A percentile compares a stretch with the other conserved stretches of the same genome.
These are phyloP conservation scores for Nicotiana otophora DNA, from an alignment of 257 asterid species.

Conservation along the genomic window DNA sequence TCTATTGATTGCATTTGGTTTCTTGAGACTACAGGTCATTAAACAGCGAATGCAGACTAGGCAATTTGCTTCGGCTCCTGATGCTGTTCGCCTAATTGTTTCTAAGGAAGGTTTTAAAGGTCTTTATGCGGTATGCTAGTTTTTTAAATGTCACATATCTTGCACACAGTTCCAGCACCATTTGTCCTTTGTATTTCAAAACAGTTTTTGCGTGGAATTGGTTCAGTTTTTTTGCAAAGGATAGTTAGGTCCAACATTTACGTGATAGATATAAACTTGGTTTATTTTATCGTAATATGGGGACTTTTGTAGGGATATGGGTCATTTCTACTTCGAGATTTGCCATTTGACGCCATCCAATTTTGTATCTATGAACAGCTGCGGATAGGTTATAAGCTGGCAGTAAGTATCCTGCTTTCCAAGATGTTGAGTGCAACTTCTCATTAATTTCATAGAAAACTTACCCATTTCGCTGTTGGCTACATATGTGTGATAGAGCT, in stretches of 20 bases:
- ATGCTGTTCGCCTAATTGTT: slow-evolving; percentile 77
- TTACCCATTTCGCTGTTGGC: background rate
- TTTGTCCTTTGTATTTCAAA: background rate
- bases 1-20: background rate
- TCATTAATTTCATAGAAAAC: background rate
- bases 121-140: slow-evolving; percentile 72
- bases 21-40: slow-evolving; percentile 65
- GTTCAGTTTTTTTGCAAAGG: background rate
- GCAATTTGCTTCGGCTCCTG: slow-evolving; percentile 88
- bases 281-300: background rate
- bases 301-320: slow-evolving; percentile 63
- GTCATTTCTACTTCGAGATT: slow-evolving; percentile 72
- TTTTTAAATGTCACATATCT: background rate
- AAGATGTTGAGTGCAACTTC: background rate
- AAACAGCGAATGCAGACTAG: slow-evolving; percentile 96
- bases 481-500: background rate
- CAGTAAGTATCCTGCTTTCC: slow-evolving; percentile 45
- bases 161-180: background rate
- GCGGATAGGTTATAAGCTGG: slow-evolving; percentile 84
- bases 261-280: background rate
- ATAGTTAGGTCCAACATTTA: background rate
- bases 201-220: background rate
- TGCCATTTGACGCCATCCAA: slow-evolving; percentile 80
- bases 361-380: slow-evolving; percentile 90
- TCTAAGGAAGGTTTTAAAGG: slow-evolving; percentile 87